Percentiles rank a stretch among this genome's conserved stretches.
phyloP scores from a whole-genome alignment of 1,284 basidiomycete species.

The Cryptococcus deneoformans region DNA sequence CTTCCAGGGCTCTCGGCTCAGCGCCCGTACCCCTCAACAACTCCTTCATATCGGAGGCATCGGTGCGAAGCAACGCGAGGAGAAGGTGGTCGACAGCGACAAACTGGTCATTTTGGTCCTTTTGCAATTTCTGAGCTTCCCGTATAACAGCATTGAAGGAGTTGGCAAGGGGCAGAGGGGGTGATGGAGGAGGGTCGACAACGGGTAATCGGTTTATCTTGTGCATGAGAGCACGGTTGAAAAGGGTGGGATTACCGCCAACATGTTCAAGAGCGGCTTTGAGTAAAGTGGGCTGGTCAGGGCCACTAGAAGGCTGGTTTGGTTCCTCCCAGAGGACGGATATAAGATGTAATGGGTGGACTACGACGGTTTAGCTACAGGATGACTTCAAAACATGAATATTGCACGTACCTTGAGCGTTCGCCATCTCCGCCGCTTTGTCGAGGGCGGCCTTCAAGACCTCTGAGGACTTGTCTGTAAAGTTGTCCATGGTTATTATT shows the following conservation, averaged over 20 bases:
- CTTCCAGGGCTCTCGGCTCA: slow-evolving; percentile 52
- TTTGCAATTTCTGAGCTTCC: slow-evolving; percentile 75
- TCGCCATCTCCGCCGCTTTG: slow-evolving; percentile 48
- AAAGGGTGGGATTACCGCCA: slow-evolving; percentile 41
- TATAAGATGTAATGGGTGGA: slow-evolving; percentile 49
- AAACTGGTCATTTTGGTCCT: slow-evolving; percentile 81
- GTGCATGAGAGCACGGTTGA: slow-evolving; percentile 42
- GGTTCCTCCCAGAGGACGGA: slow-evolving; percentile 45
- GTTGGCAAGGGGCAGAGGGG: slow-evolving; percentile 61
- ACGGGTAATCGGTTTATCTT: slow-evolving; percentile 62
- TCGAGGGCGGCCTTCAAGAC: slow-evolving; percentile 55
- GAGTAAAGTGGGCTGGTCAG: slow-evolving; percentile 41
- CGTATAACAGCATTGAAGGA: slow-evolving; percentile 66
- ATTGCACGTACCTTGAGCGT: slow-evolving; percentile 39
- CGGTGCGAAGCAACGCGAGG: slow-evolving; percentile 64
- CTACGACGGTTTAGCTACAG: slow-evolving; percentile 25
- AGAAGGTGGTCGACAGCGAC: slow-evolving; percentile 86
- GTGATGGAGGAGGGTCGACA: slow-evolving; percentile 80
- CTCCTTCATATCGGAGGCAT: slow-evolving; percentile 46
- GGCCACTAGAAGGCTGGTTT: slow-evolving; percentile 14
- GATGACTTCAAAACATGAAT: not conserved
- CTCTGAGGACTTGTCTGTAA: slow-evolving; percentile 52
- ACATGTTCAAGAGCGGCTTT: slow-evolving; percentile 42
- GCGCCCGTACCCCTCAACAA: slow-evolving; percentile 53
- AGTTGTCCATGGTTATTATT: slow-evolving; percentile 42